phyloP scores from a whole-genome alignment of 2,329 filamentous ascomycete genomes.

The Colletotrichum sp. region DNA sequence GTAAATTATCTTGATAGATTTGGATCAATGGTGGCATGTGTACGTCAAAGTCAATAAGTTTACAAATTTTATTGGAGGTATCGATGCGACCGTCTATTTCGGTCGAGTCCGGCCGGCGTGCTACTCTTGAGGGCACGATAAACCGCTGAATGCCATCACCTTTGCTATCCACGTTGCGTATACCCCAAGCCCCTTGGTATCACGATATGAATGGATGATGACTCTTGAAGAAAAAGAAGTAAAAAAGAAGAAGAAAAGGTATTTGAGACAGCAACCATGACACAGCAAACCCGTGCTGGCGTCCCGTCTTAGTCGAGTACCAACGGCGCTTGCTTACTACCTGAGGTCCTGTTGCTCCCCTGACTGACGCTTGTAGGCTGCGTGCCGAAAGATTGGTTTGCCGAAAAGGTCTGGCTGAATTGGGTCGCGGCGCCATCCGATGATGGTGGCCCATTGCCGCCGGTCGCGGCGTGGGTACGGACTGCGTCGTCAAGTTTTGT shows the following conservation, averaged over 20 bases:
- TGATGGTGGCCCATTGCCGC: conserved; percentile 9
- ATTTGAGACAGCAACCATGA: neutral
- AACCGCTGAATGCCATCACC: neutral
- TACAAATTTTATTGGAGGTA: conserved; percentile 1
- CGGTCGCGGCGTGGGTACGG: conserved; percentile 34
- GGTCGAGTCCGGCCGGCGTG: neutral
- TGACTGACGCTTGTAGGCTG: conserved; percentile 15
- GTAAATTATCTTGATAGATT: neutral
- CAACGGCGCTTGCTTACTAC: conserved; percentile 18
- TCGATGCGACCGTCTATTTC: conserved; percentile 7
- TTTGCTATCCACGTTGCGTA: neutral
- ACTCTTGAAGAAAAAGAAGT: neutral
- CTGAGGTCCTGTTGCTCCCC: conserved; percentile 9
- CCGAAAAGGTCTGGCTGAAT: conserved; percentile 15
- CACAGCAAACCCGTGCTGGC: neutral
- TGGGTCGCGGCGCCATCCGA: conserved; percentile 11
- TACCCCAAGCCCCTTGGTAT: conserved; percentile 8
- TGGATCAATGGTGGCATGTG: neutral
- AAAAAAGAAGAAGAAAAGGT: neutral
- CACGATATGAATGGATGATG: neutral
- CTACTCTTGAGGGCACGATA: neutral
- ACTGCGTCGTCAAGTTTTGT: conserved; percentile 52
- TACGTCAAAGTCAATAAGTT: neutral
- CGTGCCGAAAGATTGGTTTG: conserved; percentile 17
- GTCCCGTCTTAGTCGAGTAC: conserved; percentile 13